Base-by-base conservation (phyloP, 176 grass and related monocot species). In the Oryza meyeriana region DNA sequence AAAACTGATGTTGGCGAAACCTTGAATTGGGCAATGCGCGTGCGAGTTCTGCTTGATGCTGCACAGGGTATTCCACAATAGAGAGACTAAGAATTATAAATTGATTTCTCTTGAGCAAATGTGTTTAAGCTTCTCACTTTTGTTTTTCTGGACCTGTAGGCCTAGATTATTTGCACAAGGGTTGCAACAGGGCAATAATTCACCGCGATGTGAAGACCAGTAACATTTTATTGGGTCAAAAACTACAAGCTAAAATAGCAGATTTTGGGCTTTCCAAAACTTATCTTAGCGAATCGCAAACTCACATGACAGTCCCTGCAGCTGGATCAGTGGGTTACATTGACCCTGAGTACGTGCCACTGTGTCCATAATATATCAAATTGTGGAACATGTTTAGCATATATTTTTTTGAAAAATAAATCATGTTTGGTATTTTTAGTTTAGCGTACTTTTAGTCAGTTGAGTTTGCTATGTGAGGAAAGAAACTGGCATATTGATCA, bases 181-280 rank as follows among this genome's bases (percentile, higher is more conserved):
- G 81, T 25, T 87, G 89, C 30, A 80, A 69, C 18, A 36, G 36
- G 28, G 12, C 83, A 10, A 87, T 91, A 75, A 50, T 91, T 41
- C 89, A 91, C 4, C 27, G 89, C n/a, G 89, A 91, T 85, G 81
- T 91, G n/a, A 91, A 87, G 77, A 91, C 24, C 38, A 81, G 24
- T 39, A 87, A 91, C 14, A 85, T 91, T 6, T 85, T 87, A 9
- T 61, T 87, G 67, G 77, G 24, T 24, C 38, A 71, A 20, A 84
- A 87, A 13, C 12, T 91, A 7, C n/a, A 84, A 72, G 71, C 85
- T 0, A 91, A 81, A 55, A 47, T 87, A 28, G 39, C 89, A 31
- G 89, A 91, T 72, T 91, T 91, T 66, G 85, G 85, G 30, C 69
- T 84, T 40, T 84, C 85, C 31, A 88, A 57, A 47, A 67, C 66